Base-by-base conservation (phyloP, 2,329 filamentous ascomycete species). In the Aspergillus candidus region DNA sequence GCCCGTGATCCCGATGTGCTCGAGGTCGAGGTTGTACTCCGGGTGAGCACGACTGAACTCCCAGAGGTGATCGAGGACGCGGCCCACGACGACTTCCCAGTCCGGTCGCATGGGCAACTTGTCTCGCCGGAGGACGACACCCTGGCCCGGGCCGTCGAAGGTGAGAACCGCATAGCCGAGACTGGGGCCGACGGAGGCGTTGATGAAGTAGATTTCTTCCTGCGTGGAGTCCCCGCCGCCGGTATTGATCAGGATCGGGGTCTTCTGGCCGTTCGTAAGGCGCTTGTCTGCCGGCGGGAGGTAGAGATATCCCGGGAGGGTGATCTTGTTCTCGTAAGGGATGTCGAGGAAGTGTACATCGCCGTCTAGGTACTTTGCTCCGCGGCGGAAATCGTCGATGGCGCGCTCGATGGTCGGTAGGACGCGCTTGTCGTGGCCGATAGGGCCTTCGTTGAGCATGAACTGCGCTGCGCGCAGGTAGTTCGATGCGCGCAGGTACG, bases 81-180 rank as follows among this genome's bases (percentile, higher is more conserved):
- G 29, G 11, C 42, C 39, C 2, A 51, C 51, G 3, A 72, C 68
- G 0, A 49, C 39, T 35, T 72, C 70, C 56, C 62, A 72, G 48
- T 72, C 68, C 0, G 64, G 63, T 0, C 66, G 58, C 46, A 71
- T 54, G 1, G 33, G 41, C 4, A 65, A 29, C 31, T 55, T 49
- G 22, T 65, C 42, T 0, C 52, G 49, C 1, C 57, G 55, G 0
- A 72, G 57, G 3, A 61, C 46, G 4, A 71, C 51, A 0, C 72
- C 71, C 44, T 75, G 72, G 0, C 72, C 72, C 0, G 72, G 72
- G 0, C 71, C 72, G 2, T 76, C 71, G 32, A 73, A 72, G 0
- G 61, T 71, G 4, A 75, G 41, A 1, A 68, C 62, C 0, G 71
- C 72, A 41, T 74, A 75, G 0, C 72, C 72, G 0, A 59, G 41